Percentiles rank a stretch among this genome's conserved stretches.
These are phyloP conservation scores for Calophaca sinica DNA, from an alignment of 306 rosid species.

Conservation along the genomic window DNA sequence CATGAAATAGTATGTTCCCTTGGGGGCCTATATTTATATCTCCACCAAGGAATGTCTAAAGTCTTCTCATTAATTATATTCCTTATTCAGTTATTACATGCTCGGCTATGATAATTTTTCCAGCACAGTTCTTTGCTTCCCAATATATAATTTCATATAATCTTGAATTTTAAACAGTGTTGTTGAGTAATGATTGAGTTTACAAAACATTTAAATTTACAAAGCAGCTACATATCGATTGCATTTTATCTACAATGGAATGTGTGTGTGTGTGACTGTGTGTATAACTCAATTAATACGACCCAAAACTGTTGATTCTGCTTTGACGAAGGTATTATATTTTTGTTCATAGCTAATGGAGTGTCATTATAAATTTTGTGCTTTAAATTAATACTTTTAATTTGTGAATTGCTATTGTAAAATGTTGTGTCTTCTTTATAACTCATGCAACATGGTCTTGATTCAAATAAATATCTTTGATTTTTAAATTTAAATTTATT, in stretches of 20 bases:
- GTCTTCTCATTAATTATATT: not conserved
- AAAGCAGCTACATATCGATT: not conserved
- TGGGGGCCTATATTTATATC: slow-evolving; percentile 1
- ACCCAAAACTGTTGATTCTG: too few relatives aligned
- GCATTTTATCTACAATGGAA: slow-evolving; percentile 20
- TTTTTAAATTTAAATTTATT: too few relatives aligned
- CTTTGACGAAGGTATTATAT: too few relatives aligned
- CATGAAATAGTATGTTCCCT: not conserved
- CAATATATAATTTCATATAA: not conserved
- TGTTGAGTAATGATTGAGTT: slow-evolving; percentile 2
- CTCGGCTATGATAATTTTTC: not conserved
- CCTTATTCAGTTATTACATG: slow-evolving; percentile 17
- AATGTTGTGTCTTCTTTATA: too few relatives aligned
- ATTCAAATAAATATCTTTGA: too few relatives aligned
- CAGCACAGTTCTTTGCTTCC: not conserved
- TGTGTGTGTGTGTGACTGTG: too few relatives aligned
- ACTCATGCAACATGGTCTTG: too few relatives aligned
- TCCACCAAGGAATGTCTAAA: not conserved
- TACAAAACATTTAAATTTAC: not conserved
- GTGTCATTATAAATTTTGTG: too few relatives aligned
- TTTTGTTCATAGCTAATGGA: too few relatives aligned
- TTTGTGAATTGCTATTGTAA: too few relatives aligned
- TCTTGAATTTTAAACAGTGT: not conserved
- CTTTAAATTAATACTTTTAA: too few relatives aligned
- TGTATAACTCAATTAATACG: too few relatives aligned